These are phyloP conservation scores for Xerocomus amazonicus DNA, from an alignment of 1,284 basidiomycete genomes.

Conservation along the genomic window DNA sequence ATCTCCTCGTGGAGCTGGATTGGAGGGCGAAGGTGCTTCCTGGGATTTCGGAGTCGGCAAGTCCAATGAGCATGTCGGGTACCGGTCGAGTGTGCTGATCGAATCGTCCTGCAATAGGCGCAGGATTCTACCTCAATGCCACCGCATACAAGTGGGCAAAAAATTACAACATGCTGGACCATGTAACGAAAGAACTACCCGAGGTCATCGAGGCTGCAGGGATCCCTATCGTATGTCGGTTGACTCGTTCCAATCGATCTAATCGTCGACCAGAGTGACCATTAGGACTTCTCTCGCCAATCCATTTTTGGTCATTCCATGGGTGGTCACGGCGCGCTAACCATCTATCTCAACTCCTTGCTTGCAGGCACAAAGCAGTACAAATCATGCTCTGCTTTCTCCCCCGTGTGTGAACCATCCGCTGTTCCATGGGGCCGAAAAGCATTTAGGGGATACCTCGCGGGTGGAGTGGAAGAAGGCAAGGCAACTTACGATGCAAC, in stretches of 20 bases:
- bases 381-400: slow-evolving; percentile 89
- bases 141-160: slow-evolving; percentile 75
- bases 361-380: slow-evolving; percentile 58
- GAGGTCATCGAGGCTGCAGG: slow-evolving; percentile 65
- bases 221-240: slow-evolving; percentile 56
- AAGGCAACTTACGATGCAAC: slow-evolving; percentile 80
- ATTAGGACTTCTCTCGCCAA: slow-evolving; percentile 63
- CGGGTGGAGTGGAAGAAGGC: slow-evolving; percentile 75
- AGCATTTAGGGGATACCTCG: slow-evolving; percentile 88
- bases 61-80: slow-evolving; percentile 7
- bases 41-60: slow-evolving; percentile 89
- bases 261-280: slow-evolving; percentile 2
- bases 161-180: slow-evolving; percentile 90
- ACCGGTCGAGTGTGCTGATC: slow-evolving; percentile 2
- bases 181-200: slow-evolving; percentile 82
- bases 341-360: slow-evolving; percentile 77
- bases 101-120: slow-evolving; percentile 45
- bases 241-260: background rate
- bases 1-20: slow-evolving; percentile 88
- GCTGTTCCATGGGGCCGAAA: slow-evolving; percentile 90
- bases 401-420: slow-evolving; percentile 89
- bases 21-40: slow-evolving; percentile 81
- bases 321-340: slow-evolving; percentile 96
- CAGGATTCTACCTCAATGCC: slow-evolving; percentile 93
- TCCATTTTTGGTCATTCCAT: slow-evolving; percentile 83